Conservation (phyloP, 1,284 basidiomycete genomes). For the Earliella scabrosa region DNA sequence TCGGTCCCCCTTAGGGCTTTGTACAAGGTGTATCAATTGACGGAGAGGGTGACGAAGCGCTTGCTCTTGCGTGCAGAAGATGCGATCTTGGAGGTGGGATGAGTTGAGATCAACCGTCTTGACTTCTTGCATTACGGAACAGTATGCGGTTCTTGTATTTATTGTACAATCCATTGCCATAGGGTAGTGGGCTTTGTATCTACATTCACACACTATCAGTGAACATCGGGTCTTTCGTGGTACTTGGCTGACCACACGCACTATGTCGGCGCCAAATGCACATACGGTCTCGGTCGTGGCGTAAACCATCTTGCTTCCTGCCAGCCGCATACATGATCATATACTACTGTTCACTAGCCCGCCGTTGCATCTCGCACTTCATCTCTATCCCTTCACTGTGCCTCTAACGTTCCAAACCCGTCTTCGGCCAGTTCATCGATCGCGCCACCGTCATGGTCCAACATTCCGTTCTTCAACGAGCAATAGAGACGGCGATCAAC, state of each 20-base stretch:
- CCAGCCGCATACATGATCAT: slow-evolving; percentile 16
- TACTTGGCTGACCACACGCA: too few species aligned
- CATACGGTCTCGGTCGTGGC: too few species aligned
- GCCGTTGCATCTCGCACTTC: not conserved
- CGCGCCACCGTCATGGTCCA: too few species aligned
- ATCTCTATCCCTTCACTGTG: not conserved
- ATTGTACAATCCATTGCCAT: not conserved
- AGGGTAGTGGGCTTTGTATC: too few species aligned
- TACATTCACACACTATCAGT: too few species aligned
- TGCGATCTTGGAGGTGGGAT: slow-evolving; percentile 73
- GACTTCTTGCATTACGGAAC: too few species aligned
- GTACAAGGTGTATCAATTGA: slow-evolving; percentile 68
- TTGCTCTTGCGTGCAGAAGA: slow-evolving; percentile 75
- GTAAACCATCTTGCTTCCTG: not conserved
- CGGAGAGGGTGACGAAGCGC: slow-evolving; percentile 59
- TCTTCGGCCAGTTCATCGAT: too few species aligned
- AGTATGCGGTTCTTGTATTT: not conserved
- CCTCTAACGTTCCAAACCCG: too few species aligned
- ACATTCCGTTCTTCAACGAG: slow-evolving; percentile 27
- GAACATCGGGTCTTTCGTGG: too few species aligned
- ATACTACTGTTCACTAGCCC: not conserved
- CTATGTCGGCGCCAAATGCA: not conserved
- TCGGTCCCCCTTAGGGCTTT: slow-evolving; percentile 60
- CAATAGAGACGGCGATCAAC: slow-evolving; percentile 26
- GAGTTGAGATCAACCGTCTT: not conserved